A percentile compares a stretch with the other conserved stretches of the same genome.
phyloP scores from a whole-genome alignment of 441 rosid species.

The Populus hybrid region DNA sequence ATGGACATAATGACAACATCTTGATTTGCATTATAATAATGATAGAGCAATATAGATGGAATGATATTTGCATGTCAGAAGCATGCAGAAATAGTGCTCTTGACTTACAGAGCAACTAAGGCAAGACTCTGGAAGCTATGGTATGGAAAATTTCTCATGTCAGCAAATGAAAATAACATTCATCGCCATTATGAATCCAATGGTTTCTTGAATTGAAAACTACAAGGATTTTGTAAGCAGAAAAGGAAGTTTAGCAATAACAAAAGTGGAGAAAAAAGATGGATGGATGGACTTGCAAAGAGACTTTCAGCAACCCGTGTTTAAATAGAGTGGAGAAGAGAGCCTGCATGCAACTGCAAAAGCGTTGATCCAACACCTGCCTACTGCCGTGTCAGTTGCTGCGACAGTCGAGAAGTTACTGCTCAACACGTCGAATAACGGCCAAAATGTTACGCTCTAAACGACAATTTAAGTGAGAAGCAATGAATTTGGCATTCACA shows the following conservation, averaged over 20 bases:
- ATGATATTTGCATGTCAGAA: neutral
- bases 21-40: neutral
- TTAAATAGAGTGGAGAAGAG: neutral
- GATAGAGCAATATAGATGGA: neutral
- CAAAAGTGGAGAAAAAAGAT: neutral
- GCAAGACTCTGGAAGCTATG: neutral
- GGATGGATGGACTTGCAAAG: constrained; percentile 5
- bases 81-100: neutral
- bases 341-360: constrained; percentile 17
- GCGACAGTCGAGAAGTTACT: neutral
- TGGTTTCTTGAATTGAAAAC: neutral
- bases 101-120: neutral
- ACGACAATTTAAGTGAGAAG: neutral
- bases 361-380: constrained; percentile 15
- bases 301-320: neutral
- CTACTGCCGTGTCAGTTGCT: neutral
- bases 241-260: neutral
- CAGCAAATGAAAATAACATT: neutral
- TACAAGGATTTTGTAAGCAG: neutral
- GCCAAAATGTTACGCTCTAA: neutral
- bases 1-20: neutral
- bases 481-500: neutral
- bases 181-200: neutral
- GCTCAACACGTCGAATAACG: neutral
- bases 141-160: neutral